Percentiles rank a stretch among this genome's conserved stretches.
These are phyloP conservation scores for Collybia mongolica DNA, from an alignment of 768 basidiomycete species.

Conservation along the genomic window DNA sequence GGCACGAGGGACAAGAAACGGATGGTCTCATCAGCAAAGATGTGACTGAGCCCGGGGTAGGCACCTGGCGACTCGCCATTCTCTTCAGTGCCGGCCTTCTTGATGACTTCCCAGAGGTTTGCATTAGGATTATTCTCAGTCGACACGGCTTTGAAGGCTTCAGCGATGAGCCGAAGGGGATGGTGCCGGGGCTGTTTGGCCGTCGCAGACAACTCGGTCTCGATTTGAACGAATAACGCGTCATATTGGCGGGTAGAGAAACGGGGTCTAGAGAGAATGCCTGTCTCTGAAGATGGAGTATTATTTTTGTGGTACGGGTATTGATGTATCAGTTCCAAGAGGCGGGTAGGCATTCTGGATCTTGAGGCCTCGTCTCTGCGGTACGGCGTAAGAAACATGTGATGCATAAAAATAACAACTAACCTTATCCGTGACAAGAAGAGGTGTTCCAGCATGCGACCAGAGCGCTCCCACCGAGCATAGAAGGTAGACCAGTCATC, in stretches of 20 bases:
- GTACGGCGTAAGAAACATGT: conserved; percentile 5
- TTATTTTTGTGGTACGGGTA: conserved; percentile 58
- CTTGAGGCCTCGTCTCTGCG: conserved; percentile 57
- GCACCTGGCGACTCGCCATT: conserved; percentile 32
- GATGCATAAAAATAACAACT: conserved; percentile 11
- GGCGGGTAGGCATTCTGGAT: conserved; percentile 63
- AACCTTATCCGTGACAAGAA: conserved; percentile 75
- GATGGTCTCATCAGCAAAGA: conserved; percentile 73
- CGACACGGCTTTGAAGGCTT: conserved; percentile 52
- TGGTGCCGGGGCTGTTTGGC: conserved; percentile 42
- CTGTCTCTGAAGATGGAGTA: conserved; percentile 28
- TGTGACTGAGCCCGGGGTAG: conserved; percentile 40
- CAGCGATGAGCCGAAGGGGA: conserved; percentile 58
- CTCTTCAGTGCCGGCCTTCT: conserved; percentile 34
- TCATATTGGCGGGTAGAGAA: conserved; percentile 66
- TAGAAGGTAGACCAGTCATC: conserved; percentile 72
- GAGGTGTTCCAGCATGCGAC: conserved; percentile 72
- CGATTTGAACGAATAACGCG: conserved; percentile 67
- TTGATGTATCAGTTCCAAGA: conserved; percentile 64
- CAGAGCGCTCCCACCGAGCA: conserved; percentile 70
- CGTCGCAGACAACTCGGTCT: conserved; percentile 45
- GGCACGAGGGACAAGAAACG: conserved; percentile 51
- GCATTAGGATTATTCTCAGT: conserved; percentile 31
- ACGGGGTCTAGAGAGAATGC: conserved; percentile 59
- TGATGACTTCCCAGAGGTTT: conserved; percentile 57